These are phyloP conservation scores for Thraustotheca clavata DNA, from an alignment of 352 stramenopile genomes.

Conservation along the genomic window DNA sequence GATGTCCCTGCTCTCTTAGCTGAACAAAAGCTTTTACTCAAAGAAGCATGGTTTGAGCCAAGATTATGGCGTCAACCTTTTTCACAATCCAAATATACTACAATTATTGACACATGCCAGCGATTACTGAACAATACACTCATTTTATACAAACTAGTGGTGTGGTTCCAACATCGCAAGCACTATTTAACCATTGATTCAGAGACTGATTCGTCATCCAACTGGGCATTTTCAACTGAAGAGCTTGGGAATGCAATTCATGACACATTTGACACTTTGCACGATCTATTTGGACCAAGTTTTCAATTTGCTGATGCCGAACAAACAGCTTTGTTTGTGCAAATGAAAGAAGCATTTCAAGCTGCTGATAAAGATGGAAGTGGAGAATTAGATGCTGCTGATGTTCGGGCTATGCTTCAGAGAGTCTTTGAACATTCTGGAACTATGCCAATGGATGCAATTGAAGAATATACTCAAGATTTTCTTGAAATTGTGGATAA, in stretches of 20 bases:
- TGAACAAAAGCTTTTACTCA: slow-evolving; percentile 46
- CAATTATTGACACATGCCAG: slow-evolving; percentile 44
- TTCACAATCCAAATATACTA: slow-evolving; percentile 64
- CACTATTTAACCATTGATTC: background rate
- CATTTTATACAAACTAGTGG: slow-evolving; percentile 63
- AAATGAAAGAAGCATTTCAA: slow-evolving; percentile 81
- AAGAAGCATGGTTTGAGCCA: slow-evolving; percentile 54
- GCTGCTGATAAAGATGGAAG: slow-evolving; percentile 71
- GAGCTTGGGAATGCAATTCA: slow-evolving; percentile 42
- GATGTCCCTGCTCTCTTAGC: slow-evolving; percentile 45
- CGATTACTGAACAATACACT: slow-evolving; percentile 78
- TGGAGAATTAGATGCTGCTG: slow-evolving; percentile 64
- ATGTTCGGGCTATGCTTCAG: slow-evolving; percentile 64
- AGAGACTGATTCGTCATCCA: slow-evolving; percentile 14
- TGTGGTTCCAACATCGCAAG: slow-evolving; percentile 52
- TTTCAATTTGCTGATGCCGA: slow-evolving; percentile 71
- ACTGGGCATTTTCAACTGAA: slow-evolving; percentile 41
- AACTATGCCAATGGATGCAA: slow-evolving; percentile 51
- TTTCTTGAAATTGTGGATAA: slow-evolving; percentile 70
- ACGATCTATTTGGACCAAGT: slow-evolving; percentile 58
- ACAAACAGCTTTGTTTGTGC: slow-evolving; percentile 77
- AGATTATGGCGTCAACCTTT: slow-evolving; percentile 60
- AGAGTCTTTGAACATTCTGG: slow-evolving; percentile 70
- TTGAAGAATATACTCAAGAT: slow-evolving; percentile 55
- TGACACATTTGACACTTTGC: slow-evolving; percentile 63